Base-by-base conservation (phyloP, 2,329 filamentous ascomycete genomes). In the Microsporum canis region DNA sequence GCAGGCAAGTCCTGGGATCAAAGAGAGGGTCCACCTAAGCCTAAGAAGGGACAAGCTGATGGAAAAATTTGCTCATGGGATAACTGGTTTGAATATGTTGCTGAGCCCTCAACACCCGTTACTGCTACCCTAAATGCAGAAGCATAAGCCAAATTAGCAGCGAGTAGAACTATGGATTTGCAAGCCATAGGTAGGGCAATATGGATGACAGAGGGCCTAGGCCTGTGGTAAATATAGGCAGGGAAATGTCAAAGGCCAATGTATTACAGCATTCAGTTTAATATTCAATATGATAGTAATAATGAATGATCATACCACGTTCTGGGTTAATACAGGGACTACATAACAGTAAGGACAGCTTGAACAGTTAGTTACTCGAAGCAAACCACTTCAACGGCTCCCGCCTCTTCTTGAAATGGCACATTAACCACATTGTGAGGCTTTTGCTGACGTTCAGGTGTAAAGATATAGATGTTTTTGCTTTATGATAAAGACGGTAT, bases 1-100 rank as follows among this genome's bases (percentile, higher is more conserved):
- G 84, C 84, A 0, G 81, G 82, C 0, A 73, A 84, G 7, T 69
- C 75, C 1, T 89, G 86, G 86, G 76, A 81, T n/a, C 73, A 84
- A 3, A 67, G 68, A 45, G 31, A 60, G 63, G 10, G 60, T 66
- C 31, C 56, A 38, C 63, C 64, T 3, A 51, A 64, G 6, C 65
- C 67, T 0, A 71, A 68, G 61, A 64, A n/a, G 23, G 67, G 68
- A 36, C n/a, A 49, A 10, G 61, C 68, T 8, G 71, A 70, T 7
- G 63, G 67, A 5, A 5, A 57, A 10, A 47, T 71, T 6, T 67
- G 70, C 47, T 59, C 63, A 5, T 65, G 69, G 49, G 66, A 71
- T 49, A 70, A 71, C 3, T 75, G 71, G 71, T 76, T 69, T 53
- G 63, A 57, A 49, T 69, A 67, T 57, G 67, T 72, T 49, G 61